A percentile compares a stretch with the other conserved stretches of the same genome.
Evolutionary conservation across 169 alveolate genomes (phyloP).

Genomic region (Plasmodium malariae): DNA sequence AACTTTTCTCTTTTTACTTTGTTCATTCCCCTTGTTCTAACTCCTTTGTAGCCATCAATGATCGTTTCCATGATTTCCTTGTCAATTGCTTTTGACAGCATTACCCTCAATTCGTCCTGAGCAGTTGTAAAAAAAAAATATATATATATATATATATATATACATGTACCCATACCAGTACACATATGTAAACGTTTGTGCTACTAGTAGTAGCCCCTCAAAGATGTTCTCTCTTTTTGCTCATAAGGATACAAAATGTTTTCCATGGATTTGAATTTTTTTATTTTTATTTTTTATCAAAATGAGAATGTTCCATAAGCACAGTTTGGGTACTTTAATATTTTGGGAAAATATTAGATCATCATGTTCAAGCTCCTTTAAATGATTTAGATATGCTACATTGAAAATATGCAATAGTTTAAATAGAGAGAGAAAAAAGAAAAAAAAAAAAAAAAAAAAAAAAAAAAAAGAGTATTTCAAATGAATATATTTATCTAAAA

Average conservation of each 20-base stretch:
- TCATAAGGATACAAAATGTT: neutral
- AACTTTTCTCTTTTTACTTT: conserved; percentile 62
- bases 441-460: neutral
- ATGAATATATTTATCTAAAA: too few species aligned
- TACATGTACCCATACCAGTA: neutral
- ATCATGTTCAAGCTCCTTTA: conserved; percentile 60
- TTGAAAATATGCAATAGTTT: neutral
- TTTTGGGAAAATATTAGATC: conserved; percentile 45
- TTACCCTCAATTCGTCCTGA: conserved; percentile 55
- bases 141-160: neutral
- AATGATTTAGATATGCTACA: conserved; percentile 37
- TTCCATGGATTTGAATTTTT: neutral
- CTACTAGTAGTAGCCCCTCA: too few species aligned
- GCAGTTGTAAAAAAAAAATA: neutral
- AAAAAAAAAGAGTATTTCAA: too few species aligned
- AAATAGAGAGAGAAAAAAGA: neutral
- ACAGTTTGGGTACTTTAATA: conserved; percentile 24
- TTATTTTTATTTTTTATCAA: neutral
- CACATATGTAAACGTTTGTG: neutral
- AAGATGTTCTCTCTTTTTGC: neutral
- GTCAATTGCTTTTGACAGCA: conserved; percentile 66
- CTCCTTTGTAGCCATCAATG: conserved; percentile 68
- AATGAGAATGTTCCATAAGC: neutral
- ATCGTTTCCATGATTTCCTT: conserved; percentile 64
- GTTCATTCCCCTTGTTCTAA: conserved; percentile 61